Conservation (phyloP, 179 eudicot genomes). For the Silene coronaria region DNA sequence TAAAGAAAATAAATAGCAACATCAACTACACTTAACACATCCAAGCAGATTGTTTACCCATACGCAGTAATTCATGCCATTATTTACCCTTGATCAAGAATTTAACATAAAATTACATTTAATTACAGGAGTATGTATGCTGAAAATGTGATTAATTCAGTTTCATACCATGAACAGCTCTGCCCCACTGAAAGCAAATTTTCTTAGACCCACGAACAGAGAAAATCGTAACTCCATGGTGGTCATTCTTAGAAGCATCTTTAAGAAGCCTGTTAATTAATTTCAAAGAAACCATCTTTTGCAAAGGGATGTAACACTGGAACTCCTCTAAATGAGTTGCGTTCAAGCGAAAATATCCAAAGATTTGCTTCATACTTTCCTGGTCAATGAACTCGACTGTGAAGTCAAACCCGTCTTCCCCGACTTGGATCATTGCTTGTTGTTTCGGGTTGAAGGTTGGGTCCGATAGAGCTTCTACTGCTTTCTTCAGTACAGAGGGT, state of each 20-base stretch:
- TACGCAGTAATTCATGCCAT: too few relatives aligned
- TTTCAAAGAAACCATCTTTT: not conserved
- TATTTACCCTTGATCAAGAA: too few relatives aligned
- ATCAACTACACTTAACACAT: not conserved
- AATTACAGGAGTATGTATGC: too few relatives aligned
- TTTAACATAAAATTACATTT: too few relatives aligned
- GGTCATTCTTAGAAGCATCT: not conserved
- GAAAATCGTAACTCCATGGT: not conserved
- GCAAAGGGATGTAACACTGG: not conserved
- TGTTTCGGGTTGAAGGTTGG: not conserved
- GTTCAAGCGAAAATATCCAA: not conserved
- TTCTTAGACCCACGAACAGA: not conserved
- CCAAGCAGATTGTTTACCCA: not conserved
- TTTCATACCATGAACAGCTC: not conserved
- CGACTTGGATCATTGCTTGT: constrained; percentile 1
- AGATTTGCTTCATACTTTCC: too few relatives aligned
- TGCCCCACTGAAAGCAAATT: not conserved
- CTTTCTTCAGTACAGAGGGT: not conserved
- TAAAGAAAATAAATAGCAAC: not conserved
- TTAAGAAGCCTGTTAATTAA: too few relatives aligned
- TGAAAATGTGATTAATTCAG: not conserved
- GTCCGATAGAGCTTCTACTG: not conserved
- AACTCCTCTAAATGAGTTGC: not conserved
- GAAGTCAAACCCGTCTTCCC: not conserved
- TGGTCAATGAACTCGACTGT: not conserved